These are phyloP conservation scores for Stellera chamaejasme DNA, from an alignment of 345 rosid genomes.

Conservation along the genomic window DNA sequence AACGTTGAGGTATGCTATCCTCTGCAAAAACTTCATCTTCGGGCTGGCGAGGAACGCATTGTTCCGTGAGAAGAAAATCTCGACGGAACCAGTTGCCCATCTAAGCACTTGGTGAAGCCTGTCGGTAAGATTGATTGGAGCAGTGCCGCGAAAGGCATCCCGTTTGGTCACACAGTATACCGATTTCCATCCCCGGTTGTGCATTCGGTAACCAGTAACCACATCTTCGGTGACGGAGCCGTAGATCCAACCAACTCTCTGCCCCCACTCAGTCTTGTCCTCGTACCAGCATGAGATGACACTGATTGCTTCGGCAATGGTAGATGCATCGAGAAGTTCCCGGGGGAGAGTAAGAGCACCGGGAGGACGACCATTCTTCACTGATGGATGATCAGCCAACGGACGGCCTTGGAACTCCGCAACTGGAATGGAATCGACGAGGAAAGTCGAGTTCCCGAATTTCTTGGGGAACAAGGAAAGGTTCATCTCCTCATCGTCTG, in stretches of 20 bases:
- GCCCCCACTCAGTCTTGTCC: slow-evolving; percentile 99
- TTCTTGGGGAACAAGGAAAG: slow-evolving; percentile 64
- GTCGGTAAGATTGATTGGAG: slow-evolving; percentile 94
- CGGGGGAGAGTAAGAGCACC: slow-evolving; percentile 92
- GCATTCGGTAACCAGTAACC: slow-evolving; percentile 97
- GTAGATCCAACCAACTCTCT: slow-evolving; percentile 93
- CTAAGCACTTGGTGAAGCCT: slow-evolving; percentile 97
- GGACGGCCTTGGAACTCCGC: slow-evolving; percentile 98
- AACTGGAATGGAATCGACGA: slow-evolving; percentile 80
- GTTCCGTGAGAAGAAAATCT: slow-evolving; percentile 95
- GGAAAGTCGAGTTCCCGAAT: slow-evolving; percentile 82
- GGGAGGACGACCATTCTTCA: slow-evolving; percentile 88
- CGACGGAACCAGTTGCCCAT: slow-evolving; percentile 99
- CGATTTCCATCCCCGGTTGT: slow-evolving; percentile 97
- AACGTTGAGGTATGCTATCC: slow-evolving; percentile 87
- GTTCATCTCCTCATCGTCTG: slow-evolving; percentile 80
- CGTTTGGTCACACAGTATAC: slow-evolving; percentile 97
- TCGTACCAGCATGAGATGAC: slow-evolving; percentile 99
- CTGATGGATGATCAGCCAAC: slow-evolving; percentile 93
- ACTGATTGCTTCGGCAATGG: slow-evolving; percentile 95
- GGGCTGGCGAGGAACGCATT: slow-evolving; percentile 85
- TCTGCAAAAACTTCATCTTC: slow-evolving; percentile 81
- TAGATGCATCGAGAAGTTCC: slow-evolving; percentile 87
- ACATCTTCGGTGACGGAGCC: slow-evolving; percentile 99
- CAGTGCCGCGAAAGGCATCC: slow-evolving; percentile 94